phyloP scores from a whole-genome alignment of 1,284 basidiomycete species.

The Irpex sp. region DNA sequence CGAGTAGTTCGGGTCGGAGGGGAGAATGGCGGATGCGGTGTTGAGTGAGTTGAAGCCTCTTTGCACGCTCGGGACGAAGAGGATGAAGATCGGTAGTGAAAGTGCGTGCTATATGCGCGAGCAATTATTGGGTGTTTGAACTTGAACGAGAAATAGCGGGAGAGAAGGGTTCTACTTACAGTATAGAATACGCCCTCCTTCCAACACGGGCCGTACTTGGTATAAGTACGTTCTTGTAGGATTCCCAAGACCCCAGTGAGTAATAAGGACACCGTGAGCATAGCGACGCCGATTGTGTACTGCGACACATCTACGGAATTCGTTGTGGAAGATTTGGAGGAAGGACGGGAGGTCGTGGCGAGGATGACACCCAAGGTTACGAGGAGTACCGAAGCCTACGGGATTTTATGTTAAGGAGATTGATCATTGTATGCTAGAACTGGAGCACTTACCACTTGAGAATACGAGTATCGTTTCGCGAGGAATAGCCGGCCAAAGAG shows the following conservation, averaged over 20 bases:
- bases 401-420: neutral
- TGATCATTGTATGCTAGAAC: too few relatives aligned
- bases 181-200: conserved; percentile 86
- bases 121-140: neutral
- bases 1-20: neutral
- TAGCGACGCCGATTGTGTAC: conserved; percentile 68
- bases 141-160: neutral
- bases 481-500: conserved; percentile 56
- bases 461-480: conserved; percentile 53
- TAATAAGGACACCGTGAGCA: conserved; percentile 71
- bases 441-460: conserved; percentile 55
- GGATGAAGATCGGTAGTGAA: conserved; percentile 73
- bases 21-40: conserved; percentile 8
- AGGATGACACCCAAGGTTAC: conserved; percentile 77
- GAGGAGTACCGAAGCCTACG: conserved; percentile 61
- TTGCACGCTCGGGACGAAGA: conserved; percentile 55
- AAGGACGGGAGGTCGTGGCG: conserved; percentile 67
- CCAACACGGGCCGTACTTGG: conserved; percentile 74
- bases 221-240: conserved; percentile 81
- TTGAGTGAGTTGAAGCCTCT: conserved; percentile 48
- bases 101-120: conserved; percentile 50
- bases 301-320: conserved; percentile 31
- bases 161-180: conserved; percentile 32
- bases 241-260: conserved; percentile 75
- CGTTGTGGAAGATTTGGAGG: conserved; percentile 30